phyloP scores from a whole-genome alignment of 2,329 filamentous ascomycete species.

The Macrophomina tecta region DNA sequence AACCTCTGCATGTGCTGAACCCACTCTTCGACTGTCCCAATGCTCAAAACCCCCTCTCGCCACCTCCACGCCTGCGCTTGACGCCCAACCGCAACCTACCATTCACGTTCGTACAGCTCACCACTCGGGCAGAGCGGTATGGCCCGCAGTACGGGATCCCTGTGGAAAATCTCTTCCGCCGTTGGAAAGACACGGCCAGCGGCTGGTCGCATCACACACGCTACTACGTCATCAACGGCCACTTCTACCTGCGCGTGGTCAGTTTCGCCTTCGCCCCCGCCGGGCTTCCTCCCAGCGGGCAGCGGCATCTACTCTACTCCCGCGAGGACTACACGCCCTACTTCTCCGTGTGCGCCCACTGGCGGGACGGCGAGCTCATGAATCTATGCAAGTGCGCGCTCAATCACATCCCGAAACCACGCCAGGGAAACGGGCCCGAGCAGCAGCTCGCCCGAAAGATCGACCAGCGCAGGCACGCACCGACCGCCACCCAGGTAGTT shows the following conservation, averaged over 20 bases:
- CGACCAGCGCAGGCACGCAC: conserved; percentile 32
- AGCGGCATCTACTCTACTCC: conserved; percentile 64
- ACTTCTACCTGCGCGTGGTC: conserved; percentile 64
- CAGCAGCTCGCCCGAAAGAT: conserved; percentile 51
- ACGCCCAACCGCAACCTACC: conserved; percentile 62
- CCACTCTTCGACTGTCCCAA: conserved; percentile 64
- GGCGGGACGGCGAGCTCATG: conserved; percentile 66
- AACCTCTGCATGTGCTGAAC: conserved; percentile 60
- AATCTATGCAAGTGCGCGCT: conserved; percentile 67
- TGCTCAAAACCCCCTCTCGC: conserved; percentile 56
- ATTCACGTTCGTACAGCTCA: conserved; percentile 66
- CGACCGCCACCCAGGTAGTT: conserved; percentile 45
- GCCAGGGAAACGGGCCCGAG: conserved; percentile 36
- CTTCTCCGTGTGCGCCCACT: conserved; percentile 68
- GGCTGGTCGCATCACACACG: conserved; percentile 63
- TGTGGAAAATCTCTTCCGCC: conserved; percentile 54
- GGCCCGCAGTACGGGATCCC: conserved; percentile 56
- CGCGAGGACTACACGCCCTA: conserved; percentile 63
- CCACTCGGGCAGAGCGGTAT: conserved; percentile 56
- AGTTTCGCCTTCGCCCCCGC: conserved; percentile 60
- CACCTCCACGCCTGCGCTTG: conserved; percentile 55
- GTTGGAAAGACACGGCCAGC: conserved; percentile 59
- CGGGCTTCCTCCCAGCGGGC: conserved; percentile 57
- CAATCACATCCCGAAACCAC: conserved; percentile 58
- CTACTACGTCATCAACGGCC: conserved; percentile 58